These are phyloP conservation scores for Emmonsia crescens DNA, from an alignment of 2,329 filamentous ascomycete species.

Conservation along the genomic window DNA sequence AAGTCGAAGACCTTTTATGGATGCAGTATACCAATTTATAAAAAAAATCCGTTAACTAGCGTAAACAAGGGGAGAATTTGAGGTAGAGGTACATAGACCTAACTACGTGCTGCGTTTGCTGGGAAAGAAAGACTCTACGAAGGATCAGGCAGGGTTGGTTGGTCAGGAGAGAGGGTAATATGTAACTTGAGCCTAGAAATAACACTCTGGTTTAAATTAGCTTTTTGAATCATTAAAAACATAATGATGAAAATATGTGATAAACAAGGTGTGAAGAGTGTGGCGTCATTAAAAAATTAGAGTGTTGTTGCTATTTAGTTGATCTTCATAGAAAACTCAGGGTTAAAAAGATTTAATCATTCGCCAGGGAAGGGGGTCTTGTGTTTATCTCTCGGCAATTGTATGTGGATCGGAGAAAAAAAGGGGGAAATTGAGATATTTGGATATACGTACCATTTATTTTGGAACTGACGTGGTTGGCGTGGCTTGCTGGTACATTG, in stretches of 20 bases:
- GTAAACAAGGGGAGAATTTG: not conserved
- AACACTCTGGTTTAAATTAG: not conserved
- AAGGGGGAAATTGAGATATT: not conserved
- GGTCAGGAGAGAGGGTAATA: not conserved
- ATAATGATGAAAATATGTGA: not conserved
- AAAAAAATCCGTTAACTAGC: not conserved
- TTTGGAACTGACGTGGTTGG: conserved; percentile 5
- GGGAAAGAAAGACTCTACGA: not conserved
- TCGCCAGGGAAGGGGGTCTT: conserved; percentile 21
- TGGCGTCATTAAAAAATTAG: conserved; percentile 60
- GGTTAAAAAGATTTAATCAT: conserved; percentile 61
- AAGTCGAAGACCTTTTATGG: not conserved
- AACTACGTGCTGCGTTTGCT: not conserved
- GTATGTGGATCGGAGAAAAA: not conserved
- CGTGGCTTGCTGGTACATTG: conserved; percentile 7
- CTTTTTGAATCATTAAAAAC: not conserved
- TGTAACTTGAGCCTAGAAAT: not conserved
- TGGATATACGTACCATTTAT: conserved; percentile 6
- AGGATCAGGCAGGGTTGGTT: too few relatives aligned
- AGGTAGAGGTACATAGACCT: not conserved
- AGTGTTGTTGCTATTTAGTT: conserved; percentile 54
- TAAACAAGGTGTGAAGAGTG: not conserved
- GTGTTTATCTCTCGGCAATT: not conserved
- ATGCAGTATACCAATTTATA: too few relatives aligned
- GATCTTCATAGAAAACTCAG: conserved; percentile 49